Conservation (phyloP, 2,329 filamentous ascomycete species). For the Pseudogymnoascus sp. region DNA sequence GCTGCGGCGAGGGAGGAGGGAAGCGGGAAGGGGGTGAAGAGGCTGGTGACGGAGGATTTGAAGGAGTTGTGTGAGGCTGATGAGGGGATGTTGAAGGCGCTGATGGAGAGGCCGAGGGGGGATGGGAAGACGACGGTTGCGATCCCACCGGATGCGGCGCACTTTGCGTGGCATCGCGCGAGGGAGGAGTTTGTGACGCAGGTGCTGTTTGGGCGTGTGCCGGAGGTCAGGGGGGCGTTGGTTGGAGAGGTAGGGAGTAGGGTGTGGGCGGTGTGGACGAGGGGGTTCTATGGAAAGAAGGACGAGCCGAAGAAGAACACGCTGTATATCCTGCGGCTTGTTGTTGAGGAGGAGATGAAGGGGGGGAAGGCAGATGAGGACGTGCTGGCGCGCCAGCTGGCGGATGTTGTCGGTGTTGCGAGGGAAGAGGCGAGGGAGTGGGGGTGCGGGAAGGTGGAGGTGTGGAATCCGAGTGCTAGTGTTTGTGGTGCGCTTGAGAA, state of each 20-base stretch:
- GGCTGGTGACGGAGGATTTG: conserved; percentile 53
- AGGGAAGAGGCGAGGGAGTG: conserved; percentile 62
- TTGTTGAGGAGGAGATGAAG: conserved; percentile 49
- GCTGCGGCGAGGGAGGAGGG: conserved; percentile 2
- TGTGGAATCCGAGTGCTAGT: conserved; percentile 70
- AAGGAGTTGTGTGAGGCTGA: conserved; percentile 54
- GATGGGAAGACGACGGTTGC: conserved; percentile 48
- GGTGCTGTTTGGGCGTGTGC: conserved; percentile 47
- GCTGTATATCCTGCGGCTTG: conserved; percentile 60
- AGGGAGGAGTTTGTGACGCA: conserved; percentile 71
- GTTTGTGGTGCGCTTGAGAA: conserved; percentile 39
- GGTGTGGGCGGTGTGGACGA: conserved; percentile 68
- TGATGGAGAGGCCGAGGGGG: conserved; percentile 36
- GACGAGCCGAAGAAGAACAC: conserved; percentile 44
- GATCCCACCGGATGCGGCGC: conserved; percentile 57
- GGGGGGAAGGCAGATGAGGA: conserved; percentile 25
- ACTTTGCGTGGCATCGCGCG: conserved; percentile 67
- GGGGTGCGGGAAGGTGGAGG: conserved; percentile 59
- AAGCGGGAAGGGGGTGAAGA: conserved; percentile 24
- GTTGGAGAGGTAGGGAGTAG: conserved; percentile 45
- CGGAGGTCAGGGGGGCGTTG: conserved; percentile 62
- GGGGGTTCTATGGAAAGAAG: conserved; percentile 52
- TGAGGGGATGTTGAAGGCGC: conserved; percentile 49
- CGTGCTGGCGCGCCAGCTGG: conserved; percentile 45
- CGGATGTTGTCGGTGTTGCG: conserved; percentile 56